A percentile compares a stretch with the other conserved stretches of the same genome.
Evolutionary conservation across 257 asterid species (phyloP).

Genomic region (Handroanthus guayacan): DNA sequence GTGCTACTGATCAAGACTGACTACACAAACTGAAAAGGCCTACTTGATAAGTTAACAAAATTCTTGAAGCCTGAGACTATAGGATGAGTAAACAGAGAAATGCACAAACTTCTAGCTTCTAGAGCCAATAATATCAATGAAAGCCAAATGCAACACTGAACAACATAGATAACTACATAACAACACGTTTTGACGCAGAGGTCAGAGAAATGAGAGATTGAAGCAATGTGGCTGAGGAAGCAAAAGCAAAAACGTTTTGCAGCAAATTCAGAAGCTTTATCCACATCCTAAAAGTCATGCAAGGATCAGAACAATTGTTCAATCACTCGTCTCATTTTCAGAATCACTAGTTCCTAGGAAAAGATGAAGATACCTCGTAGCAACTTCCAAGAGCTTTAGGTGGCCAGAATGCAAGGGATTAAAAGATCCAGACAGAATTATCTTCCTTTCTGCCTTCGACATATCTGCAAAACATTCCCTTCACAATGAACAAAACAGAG

Average conservation of each 20-base stretch:
- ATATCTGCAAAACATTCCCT: conserved; percentile 67
- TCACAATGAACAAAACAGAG: conserved; percentile 39
- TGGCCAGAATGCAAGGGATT: conserved; percentile 98
- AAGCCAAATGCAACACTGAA: conserved; percentile 24
- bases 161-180: neutral
- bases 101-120: neutral
- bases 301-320: conserved; percentile 14
- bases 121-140: neutral
- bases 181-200: no score
- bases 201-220: neutral
- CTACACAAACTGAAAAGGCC: conserved; percentile 1
- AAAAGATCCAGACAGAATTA: conserved; percentile 90
- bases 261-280: conserved; percentile 5
- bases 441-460: conserved; percentile 63
- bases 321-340: conserved; percentile 4
- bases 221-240: neutral
- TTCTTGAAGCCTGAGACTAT: neutral
- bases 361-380: conserved; percentile 59
- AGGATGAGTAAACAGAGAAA: neutral
- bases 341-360: conserved; percentile 24
- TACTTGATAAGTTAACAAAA: conserved; percentile 21
- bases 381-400: conserved; percentile 90
- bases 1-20: conserved; percentile 13
- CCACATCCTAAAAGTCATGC: conserved; percentile 18
- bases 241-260: neutral